Base-by-base conservation (phyloP, 805 yeast genomes). In the Zygosaccharomyces pseudorouxii region DNA sequence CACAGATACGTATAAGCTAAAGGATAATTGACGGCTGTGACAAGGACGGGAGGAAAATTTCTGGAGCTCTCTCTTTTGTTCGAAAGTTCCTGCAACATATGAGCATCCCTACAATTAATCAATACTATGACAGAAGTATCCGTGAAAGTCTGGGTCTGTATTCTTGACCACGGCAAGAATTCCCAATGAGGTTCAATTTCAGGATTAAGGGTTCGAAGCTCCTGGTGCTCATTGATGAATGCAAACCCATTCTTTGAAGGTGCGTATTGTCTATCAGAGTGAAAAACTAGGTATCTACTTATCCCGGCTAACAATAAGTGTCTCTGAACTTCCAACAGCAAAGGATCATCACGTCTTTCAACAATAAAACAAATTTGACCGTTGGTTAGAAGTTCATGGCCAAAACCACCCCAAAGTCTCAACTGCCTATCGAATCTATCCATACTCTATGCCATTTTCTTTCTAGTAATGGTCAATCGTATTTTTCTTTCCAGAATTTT, bases 401-500 rank as follows among this genome's bases (percentile, higher is more conserved):
- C 99, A 9, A 74, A 65, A 0, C 76, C 59, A 1, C 87, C 89
- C 98, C 98, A 92, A 12, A 92, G 69, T 31, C 97, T 76, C 50
- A 92, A 69, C 62, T 92, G 98, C 33, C 99, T 75, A 65, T 90
- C 97, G 62, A 87, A 89, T 52, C 81, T 81, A 42, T 73, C 72
- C 57, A 59, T 60, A n/a, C 10, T 35, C 11, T 8, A 14, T 6
- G 4, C 2, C 11, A 14, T 4, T 33, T 16, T 18, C 8, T 33
- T 33, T 22, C 23, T 33, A 12, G 16, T 12, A 12, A 30, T n/a
- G 14, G 5, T 30, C 35, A 12, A 30, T n/a, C 5, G 16, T 3
- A n/a, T n/a, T n/a, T n/a, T n/a, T 12, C 6, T 7, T n/a, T n/a
- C n/a, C 35, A 4, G 14, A 14, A 10, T 33, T 14, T 10, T 18